phyloP scores from a whole-genome alignment of 31 red algal genomes.

The Endocladia muricata region DNA sequence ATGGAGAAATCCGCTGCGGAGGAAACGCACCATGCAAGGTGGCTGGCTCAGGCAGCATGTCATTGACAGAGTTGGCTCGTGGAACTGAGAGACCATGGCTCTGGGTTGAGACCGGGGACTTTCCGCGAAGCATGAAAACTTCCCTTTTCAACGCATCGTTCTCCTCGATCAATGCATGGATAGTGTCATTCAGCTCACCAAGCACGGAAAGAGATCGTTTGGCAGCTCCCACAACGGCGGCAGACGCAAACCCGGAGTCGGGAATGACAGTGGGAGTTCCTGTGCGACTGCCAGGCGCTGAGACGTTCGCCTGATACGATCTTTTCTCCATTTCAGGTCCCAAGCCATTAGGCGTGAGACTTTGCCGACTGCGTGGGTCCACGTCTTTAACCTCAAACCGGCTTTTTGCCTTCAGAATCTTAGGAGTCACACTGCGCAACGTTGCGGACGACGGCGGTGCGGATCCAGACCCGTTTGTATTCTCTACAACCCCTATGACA shows the following conservation, averaged over 20 bases:
- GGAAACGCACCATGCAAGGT: too few species aligned
- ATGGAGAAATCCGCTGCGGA: too few species aligned
- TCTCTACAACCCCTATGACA: too few species aligned
- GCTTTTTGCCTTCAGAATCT: conserved; percentile 49
- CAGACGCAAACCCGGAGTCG: conserved; percentile 10
- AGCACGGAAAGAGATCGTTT: conserved; percentile 39
- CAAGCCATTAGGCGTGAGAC: conserved; percentile 8
- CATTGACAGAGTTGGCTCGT: too few species aligned
- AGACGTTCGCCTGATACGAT: neutral
- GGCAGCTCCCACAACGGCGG: neutral
- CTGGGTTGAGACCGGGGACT: neutral
- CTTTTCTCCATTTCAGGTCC: too few species aligned
- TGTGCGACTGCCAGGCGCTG: conserved; percentile 11
- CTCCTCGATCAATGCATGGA: conserved; percentile 38
- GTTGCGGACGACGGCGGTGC: too few species aligned
- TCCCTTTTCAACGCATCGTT: conserved; percentile 44
- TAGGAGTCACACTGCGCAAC: too few species aligned
- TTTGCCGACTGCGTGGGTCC: conserved; percentile 10
- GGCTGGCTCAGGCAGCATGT: too few species aligned
- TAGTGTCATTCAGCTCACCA: conserved; percentile 33
- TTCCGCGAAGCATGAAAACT: conserved; percentile 15
- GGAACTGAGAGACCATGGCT: too few species aligned
- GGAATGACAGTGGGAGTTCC: conserved; percentile 46
- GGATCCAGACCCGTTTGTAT: too few species aligned
- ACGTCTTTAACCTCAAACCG: conserved; percentile 65